Conservation (phyloP, 495 filamentous ascomycete species). For the Astrothelium macrocarpum region DNA sequence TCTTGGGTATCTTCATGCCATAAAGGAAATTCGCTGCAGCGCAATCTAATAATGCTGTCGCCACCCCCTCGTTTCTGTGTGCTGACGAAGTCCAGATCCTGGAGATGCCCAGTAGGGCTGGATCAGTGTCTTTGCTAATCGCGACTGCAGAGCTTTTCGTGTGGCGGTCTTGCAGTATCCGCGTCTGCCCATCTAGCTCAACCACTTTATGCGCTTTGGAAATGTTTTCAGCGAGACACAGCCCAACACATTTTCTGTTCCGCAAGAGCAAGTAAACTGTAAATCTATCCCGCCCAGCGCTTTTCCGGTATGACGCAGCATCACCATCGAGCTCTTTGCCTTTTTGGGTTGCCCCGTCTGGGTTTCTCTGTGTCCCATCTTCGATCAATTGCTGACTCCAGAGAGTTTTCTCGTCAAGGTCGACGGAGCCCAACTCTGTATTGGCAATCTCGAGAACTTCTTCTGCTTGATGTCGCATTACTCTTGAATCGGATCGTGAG, state of each 20-base stretch:
- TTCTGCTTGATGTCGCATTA: conserved; percentile 44
- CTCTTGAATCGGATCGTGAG: conserved; percentile 32
- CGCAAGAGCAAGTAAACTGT: conserved; percentile 57
- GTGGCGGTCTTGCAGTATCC: conserved; percentile 8
- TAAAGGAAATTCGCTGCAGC: conserved; percentile 56
- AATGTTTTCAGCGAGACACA: conserved; percentile 59
- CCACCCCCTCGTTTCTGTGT: conserved; percentile 52
- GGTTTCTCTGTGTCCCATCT: not conserved
- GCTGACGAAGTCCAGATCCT: conserved; percentile 61
- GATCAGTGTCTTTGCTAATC: conserved; percentile 27
- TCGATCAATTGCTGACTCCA: conserved; percentile 38
- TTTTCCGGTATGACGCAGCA: not conserved
- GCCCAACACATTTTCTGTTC: conserved; percentile 54
- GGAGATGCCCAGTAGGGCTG: conserved; percentile 57
- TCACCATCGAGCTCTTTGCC: not conserved
- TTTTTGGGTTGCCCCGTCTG: not conserved
- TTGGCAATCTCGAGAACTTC: conserved; percentile 59
- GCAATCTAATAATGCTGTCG: conserved; percentile 50
- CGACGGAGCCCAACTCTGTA: conserved; percentile 53
- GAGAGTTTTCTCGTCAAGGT: conserved; percentile 48
- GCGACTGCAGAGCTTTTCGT: conserved; percentile 34
- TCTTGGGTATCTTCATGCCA: conserved; percentile 54
- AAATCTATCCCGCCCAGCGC: conserved; percentile 41
- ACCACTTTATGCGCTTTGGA: conserved; percentile 46
- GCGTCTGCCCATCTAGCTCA: conserved; percentile 19